Evolutionary conservation across 2,329 filamentous ascomycete genomes (phyloP).

Genomic region (Arthrinium puccinioides): DNA sequence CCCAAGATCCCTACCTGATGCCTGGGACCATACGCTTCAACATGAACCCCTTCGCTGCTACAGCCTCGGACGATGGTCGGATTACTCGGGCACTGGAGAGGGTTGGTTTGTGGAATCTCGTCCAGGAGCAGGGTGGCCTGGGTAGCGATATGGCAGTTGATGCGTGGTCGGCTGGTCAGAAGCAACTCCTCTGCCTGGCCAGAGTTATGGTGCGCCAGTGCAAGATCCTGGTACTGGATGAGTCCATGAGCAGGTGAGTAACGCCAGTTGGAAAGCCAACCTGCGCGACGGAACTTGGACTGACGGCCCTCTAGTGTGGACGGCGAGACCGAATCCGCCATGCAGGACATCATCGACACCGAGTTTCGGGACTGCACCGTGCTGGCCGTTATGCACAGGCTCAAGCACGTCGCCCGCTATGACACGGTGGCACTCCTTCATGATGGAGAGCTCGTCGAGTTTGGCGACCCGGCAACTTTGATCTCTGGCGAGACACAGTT

Average conservation of each 20-base stretch:
- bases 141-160: conserved; percentile 3
- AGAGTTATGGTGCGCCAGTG: conserved; percentile 11
- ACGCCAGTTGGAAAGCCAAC: background rate
- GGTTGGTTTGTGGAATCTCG: conserved; percentile 4
- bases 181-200: conserved; percentile 14
- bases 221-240: conserved; percentile 13
- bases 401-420: conserved; percentile 11
- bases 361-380: conserved; percentile 14
- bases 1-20: conserved; percentile 12
- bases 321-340: conserved; percentile 11
- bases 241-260: conserved; percentile 14
- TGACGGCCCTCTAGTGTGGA: conserved; percentile 11
- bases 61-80: background rate
- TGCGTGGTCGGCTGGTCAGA: conserved; percentile 8
- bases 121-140: conserved; percentile 6
- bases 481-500: conserved; percentile 1
- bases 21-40: conserved; percentile 11
- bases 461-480: conserved; percentile 8
- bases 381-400: conserved; percentile 14
- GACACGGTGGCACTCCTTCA: conserved; percentile 12
- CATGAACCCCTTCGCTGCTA: conserved; percentile 8
- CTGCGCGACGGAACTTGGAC: background rate
- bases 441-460: conserved; percentile 9
- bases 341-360: conserved; percentile 15
- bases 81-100: conserved; percentile 5